phyloP scores from a whole-genome alignment of 768 basidiomycete species.

The Phlebiopsis flavidoalba region DNA sequence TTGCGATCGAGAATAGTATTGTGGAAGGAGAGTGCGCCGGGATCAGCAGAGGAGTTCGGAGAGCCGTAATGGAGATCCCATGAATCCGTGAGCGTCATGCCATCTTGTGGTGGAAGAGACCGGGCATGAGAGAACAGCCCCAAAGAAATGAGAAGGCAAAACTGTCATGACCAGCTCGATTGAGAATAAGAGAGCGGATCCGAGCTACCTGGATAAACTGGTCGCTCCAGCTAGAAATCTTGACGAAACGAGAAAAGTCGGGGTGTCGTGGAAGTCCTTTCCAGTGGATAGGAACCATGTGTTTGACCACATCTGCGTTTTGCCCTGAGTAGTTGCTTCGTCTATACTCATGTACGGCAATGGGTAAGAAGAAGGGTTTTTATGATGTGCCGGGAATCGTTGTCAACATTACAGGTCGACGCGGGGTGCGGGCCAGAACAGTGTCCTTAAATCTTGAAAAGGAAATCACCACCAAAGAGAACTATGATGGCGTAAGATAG shows the following conservation, averaged over 20 bases:
- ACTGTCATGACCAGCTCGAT: slow-evolving; percentile 29
- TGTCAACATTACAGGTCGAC: slow-evolving; percentile 14
- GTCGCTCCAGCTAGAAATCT: slow-evolving; percentile 26
- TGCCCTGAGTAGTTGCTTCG: slow-evolving; percentile 30
- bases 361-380: slow-evolving; percentile 25
- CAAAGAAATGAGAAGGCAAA: slow-evolving; percentile 21
- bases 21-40: slow-evolving; percentile 29
- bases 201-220: slow-evolving; percentile 34
- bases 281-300: slow-evolving; percentile 25
- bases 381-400: slow-evolving; percentile 27
- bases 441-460: slow-evolving; percentile 22
- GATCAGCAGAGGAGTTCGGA: slow-evolving; percentile 25
- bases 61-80: slow-evolving; percentile 31
- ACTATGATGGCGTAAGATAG: slow-evolving; percentile 29
- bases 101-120: slow-evolving; percentile 35
- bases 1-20: slow-evolving; percentile 29
- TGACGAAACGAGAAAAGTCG: slow-evolving; percentile 6
- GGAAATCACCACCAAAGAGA: slow-evolving; percentile 23
- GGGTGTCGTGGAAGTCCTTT: slow-evolving; percentile 6
- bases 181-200: slow-evolving; percentile 23
- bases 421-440: slow-evolving; percentile 15
- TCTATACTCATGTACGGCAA: slow-evolving; percentile 32
- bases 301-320: slow-evolving; percentile 29
- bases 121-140: slow-evolving; percentile 24
- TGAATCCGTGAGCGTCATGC: slow-evolving; percentile 24